A percentile compares a stretch with the other conserved stretches of the same genome.
These are phyloP conservation scores for Bipolaris cookei DNA, from an alignment of 2,329 filamentous ascomycete species.

Conservation along the genomic window DNA sequence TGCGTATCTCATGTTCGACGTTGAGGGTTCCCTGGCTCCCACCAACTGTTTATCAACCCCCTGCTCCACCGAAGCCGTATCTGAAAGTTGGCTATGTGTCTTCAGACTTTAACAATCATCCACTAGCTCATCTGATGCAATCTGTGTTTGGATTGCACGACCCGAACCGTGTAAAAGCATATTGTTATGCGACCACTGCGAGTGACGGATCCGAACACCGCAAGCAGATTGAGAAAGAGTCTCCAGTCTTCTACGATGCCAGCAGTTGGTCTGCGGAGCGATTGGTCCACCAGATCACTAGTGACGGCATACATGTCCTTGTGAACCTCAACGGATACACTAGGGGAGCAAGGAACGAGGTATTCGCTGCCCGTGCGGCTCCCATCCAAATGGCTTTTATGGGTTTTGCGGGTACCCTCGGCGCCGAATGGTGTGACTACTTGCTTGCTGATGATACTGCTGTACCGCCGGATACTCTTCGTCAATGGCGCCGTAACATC, in stretches of 20 bases:
- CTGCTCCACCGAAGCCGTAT: constrained; percentile 77
- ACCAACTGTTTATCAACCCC: constrained; percentile 79
- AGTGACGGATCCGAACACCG: constrained; percentile 90
- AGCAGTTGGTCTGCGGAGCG: constrained; percentile 85
- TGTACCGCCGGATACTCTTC: constrained; percentile 79
- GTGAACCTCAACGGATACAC: constrained; percentile 99
- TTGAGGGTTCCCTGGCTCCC: constrained; percentile 87
- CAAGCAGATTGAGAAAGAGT: constrained; percentile 89
- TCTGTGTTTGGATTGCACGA: constrained; percentile 96
- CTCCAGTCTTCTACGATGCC: constrained; percentile 88
- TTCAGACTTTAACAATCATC: constrained; percentile 98
- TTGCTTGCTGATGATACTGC: constrained; percentile 88
- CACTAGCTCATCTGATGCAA: constrained; percentile 96
- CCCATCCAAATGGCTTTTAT: constrained; percentile 99
- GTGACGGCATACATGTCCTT: constrained; percentile 89
- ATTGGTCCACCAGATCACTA: constrained; percentile 82
- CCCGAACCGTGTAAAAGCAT: constrained; percentile 73
- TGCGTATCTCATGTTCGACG: constrained; percentile 90
- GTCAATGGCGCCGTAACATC: constrained; percentile 78
- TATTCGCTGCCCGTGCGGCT: constrained; percentile 92
- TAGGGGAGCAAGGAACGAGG: constrained; percentile 92
- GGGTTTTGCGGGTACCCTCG: constrained; percentile 95
- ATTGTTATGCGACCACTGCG: constrained; percentile 93
- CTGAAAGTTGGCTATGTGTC: constrained; percentile 96
- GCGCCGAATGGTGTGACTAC: constrained; percentile 98